Percentiles rank a stretch among this genome's conserved stretches.
These are phyloP conservation scores for Phytophthora constricta DNA, from an alignment of 352 stramenopile genomes.

Conservation along the genomic window DNA sequence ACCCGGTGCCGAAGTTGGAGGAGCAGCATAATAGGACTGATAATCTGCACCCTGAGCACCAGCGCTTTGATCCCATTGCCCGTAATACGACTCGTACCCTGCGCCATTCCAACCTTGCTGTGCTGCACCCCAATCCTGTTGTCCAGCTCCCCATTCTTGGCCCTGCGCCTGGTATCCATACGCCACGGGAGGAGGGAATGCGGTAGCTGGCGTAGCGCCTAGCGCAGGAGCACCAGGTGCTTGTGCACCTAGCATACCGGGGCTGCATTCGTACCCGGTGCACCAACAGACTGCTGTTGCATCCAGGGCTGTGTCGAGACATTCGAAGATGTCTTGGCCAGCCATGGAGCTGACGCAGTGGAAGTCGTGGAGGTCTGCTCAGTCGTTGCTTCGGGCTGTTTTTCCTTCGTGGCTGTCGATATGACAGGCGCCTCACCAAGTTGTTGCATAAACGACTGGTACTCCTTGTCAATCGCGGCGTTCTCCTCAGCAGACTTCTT, in stretches of 20 bases:
- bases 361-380: slow-evolving; percentile 11
- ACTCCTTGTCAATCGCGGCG: slow-evolving; percentile 85
- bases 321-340: slow-evolving; percentile 57
- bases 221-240: slow-evolving; percentile 23
- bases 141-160: slow-evolving; percentile 34
- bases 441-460: slow-evolving; percentile 89
- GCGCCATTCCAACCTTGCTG: slow-evolving; percentile 47
- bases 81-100: slow-evolving; percentile 62
- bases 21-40: slow-evolving; percentile 45
- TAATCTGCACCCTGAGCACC: slow-evolving; percentile 35
- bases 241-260: slow-evolving; percentile 26
- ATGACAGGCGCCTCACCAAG: slow-evolving; percentile 79
- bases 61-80: slow-evolving; percentile 44
- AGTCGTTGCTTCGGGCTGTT: slow-evolving; percentile 10
- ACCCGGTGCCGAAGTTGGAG: slow-evolving; percentile 3
- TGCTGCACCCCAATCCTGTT: slow-evolving; percentile 8
- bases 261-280: slow-evolving; percentile 32
- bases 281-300: slow-evolving; percentile 53
- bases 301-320: slow-evolving; percentile 67
- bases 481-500: slow-evolving; percentile 74
- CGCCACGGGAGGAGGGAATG: slow-evolving; percentile 54
- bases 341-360: slow-evolving; percentile 62
- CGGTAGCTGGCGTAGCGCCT: slow-evolving; percentile 56
- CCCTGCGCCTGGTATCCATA: slow-evolving; percentile 50
- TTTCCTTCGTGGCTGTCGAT: slow-evolving; percentile 56